Evolutionary conservation across 371 early-diverging fungal species (phyloP).

Genomic region (Mucor circinelloides): DNA sequence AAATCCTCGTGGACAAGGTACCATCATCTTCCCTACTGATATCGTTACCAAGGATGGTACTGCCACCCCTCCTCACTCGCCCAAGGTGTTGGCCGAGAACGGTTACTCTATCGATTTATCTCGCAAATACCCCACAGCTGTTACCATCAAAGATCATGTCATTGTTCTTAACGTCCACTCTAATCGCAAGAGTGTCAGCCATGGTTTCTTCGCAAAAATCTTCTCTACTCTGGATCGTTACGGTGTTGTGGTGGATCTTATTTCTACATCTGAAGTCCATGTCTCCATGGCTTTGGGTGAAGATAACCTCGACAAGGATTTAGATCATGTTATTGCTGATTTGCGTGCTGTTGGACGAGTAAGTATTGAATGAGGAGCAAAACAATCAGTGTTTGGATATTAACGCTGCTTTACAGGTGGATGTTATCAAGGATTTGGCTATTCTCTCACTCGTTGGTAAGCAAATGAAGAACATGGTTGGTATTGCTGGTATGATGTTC

Average conservation of each 20-base stretch:
- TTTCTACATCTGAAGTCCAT: constrained; percentile 95
- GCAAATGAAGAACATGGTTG: constrained; percentile 96
- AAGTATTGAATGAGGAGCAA: constrained; percentile 9
- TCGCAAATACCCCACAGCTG: constrained; percentile 89
- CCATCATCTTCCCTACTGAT: constrained; percentile 86
- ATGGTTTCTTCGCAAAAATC: constrained; percentile 95
- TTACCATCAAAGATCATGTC: constrained; percentile 96
- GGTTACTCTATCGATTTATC: constrained; percentile 75
- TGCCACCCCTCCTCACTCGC: constrained; percentile 63
- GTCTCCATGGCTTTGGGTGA: constrained; percentile 93
- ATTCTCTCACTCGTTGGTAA: constrained; percentile 96
- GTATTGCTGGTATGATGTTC: constrained; percentile 95
- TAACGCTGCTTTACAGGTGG: constrained; percentile 41
- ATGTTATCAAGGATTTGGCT: constrained; percentile 82
- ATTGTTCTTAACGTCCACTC: constrained; percentile 94
- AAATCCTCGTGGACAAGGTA: constrained; percentile 89
- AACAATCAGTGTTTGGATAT: neutral
- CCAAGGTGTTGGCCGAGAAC: constrained; percentile 71
- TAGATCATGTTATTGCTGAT: constrained; percentile 71
- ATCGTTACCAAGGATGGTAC: constrained; percentile 47
- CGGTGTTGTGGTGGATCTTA: constrained; percentile 93
- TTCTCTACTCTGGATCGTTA: constrained; percentile 87
- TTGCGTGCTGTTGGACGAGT: constrained; percentile 74
- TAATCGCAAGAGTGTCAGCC: constrained; percentile 91
- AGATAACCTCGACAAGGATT: constrained; percentile 59